Evolutionary conservation across 2,329 filamentous ascomycete genomes (phyloP), one percentile per base, ranked within the genome.

Genomic region (Dichotomopilus funicola): DNA sequence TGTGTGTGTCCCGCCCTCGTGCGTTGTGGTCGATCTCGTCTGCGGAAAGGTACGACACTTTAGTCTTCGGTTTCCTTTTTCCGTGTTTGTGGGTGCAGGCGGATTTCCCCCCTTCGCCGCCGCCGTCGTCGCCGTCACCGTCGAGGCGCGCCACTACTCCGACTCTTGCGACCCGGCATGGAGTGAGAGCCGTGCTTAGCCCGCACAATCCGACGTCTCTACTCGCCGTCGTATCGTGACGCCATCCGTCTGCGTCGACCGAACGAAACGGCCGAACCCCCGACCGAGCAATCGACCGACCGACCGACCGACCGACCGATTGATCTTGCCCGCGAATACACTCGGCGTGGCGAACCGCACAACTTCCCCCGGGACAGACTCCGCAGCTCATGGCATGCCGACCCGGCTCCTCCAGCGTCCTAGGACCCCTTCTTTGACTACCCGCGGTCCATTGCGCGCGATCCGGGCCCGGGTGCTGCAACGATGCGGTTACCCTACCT

Each of bases 401-500:
- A 50, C 51, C 58, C 59, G 59, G 55, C 56, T 44, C 59, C 57
- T 45, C 54, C 51, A 59, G 60, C 61, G 62, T 65, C 62, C 54
- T 63, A 59, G 59, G 62, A 59, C 62, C 59, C 54, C 57, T 58
- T 49, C 46, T 59, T 58, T 62, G 53, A 59, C 62, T 56, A 65
- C 61, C 12, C 52, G 47, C 42, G 53, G 48, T 59, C 49, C 46
- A 47, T 33, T 49, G 54, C 59, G 49, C 55, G 54, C 51, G 33
- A 37, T 56, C 56, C 51, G 53, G 63, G 55, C 57, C 57, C 55
- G 61, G 63, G 62, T 60, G 59, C 60, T 65, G 58, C 62, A 52
- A 67, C 62, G 48, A 68, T 68, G 66, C 62, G 64, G 60, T 60
- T 64, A 58, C 59, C 63, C 57, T 59, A 51, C 49, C 61, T 61